Base-by-base conservation (phyloP, 345 rosid genomes). In the Odontarrhena argentea region DNA sequence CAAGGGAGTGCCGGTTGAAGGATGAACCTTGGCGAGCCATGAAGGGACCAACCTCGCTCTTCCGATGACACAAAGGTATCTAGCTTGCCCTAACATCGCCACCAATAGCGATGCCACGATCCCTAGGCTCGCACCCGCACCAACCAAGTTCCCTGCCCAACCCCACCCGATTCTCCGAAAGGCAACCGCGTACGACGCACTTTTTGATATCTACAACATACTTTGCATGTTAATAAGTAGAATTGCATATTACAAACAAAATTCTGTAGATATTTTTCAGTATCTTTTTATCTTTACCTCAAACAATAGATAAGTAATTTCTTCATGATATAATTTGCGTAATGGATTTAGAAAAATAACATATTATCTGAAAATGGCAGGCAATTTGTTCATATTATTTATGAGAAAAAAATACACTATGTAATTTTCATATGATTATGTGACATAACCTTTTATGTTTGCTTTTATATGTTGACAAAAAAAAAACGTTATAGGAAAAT, bases 11-110 rank as follows among this genome's bases (percentile, higher is more conserved):
- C 98, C 96, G 0, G 96, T 92, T 4, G 96, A 83, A 79, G 98
- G 96, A 78, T 89, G 86, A 44, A 92, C 98, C 84, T 83, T 87
- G 61, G 98, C 92, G 46, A 92, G 77, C 88, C 96, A 92, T 40
- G 80, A 83, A 26, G 98, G 98, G 62, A 85, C 96, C 6, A 92
- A 78, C 60, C 91, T 70, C 25, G 96, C 89, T 82, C 98, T 85
- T 42, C 86, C 95, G 38, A 92, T 81, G 36, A 92, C 98, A 81
- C 98, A 92, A 24, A 92, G 92, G 78, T 92, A 89, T 75, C 98
- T 79, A n/a, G 98, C 91, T 78, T 92, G 98, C 24, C 96, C 98
- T 70, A 92, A 72, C 98, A 92, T 92, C 15, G 98, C 98, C 12
- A 92, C 98, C 79, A 92, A 67, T 2, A 92, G 87, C 18, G 98